Evolutionary conservation across 176 grass and related monocot genomes (phyloP).

Genomic region (Tillandsia fasciculata): DNA sequence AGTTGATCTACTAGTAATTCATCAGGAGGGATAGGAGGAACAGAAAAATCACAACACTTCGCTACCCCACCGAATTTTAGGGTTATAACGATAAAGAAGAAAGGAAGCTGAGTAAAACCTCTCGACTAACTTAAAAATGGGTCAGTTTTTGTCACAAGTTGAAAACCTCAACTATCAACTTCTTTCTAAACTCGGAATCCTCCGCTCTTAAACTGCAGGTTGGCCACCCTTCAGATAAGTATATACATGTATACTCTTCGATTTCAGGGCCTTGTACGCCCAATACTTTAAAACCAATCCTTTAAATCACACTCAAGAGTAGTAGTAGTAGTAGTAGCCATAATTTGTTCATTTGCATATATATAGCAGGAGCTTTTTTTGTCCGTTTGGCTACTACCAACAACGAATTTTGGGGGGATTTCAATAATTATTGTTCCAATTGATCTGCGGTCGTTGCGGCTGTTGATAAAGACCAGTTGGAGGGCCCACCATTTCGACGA

Average conservation of each 20-base stretch:
- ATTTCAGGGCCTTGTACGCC: conserved; percentile 25
- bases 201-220: conserved; percentile 28
- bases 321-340: conserved; percentile 5
- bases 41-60: conserved; percentile 18
- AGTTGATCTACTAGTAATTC: conserved; percentile 25
- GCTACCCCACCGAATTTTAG: conserved; percentile 19
- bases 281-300: conserved; percentile 24
- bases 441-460: conserved; percentile 56
- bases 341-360: neutral
- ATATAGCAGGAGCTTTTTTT: conserved; percentile 24
- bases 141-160: conserved; percentile 50
- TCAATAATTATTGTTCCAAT: conserved; percentile 76
- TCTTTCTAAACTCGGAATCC: conserved; percentile 28
- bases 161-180: conserved; percentile 28
- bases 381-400: conserved; percentile 15
- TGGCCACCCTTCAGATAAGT: conserved; percentile 44
- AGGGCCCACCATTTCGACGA: conserved; percentile 55
- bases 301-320: conserved; percentile 11
- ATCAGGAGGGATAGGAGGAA: neutral
- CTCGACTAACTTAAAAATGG: conserved; percentile 39
- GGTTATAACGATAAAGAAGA: conserved; percentile 15
- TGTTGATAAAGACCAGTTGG: conserved; percentile 43
- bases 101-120: conserved; percentile 19
- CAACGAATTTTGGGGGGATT: conserved; percentile 7
- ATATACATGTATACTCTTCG: conserved; percentile 50